Conservation (phyloP, 768 basidiomycete species). For the Xanthoconium stramineum region DNA sequence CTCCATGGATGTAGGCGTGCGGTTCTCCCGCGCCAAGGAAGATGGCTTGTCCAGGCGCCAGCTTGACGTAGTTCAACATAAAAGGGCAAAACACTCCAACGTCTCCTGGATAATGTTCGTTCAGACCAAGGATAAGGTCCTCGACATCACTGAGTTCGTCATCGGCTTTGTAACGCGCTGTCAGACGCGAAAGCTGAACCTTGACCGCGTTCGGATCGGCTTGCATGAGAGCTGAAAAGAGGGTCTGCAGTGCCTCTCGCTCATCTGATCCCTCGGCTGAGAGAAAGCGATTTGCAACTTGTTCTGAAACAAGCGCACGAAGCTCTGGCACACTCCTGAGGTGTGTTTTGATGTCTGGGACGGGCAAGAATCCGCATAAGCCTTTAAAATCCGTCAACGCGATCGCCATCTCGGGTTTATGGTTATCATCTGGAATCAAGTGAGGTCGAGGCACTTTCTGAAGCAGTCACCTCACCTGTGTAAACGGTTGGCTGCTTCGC, state of each 20-base stretch:
- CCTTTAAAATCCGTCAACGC: slow-evolving; percentile 89
- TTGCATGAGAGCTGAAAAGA: slow-evolving; percentile 86
- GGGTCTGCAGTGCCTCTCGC: slow-evolving; percentile 55
- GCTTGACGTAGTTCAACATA: slow-evolving; percentile 79
- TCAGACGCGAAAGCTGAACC: slow-evolving; percentile 52
- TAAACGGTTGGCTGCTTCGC: slow-evolving; percentile 76
- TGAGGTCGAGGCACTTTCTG: slow-evolving; percentile 3
- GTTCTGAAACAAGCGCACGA: slow-evolving; percentile 58
- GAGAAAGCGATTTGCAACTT: slow-evolving; percentile 53
- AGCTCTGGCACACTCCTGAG: slow-evolving; percentile 76
- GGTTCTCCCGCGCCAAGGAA: slow-evolving; percentile 96
- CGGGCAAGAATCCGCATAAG: slow-evolving; percentile 90
- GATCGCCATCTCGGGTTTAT: slow-evolving; percentile 99
- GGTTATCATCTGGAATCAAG: slow-evolving; percentile 73
- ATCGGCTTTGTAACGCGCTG: slow-evolving; percentile 57
- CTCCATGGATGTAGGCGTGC: slow-evolving; percentile 93
- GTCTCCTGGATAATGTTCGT: slow-evolving; percentile 84
- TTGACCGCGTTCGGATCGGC: slow-evolving; percentile 55
- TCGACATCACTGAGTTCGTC: slow-evolving; percentile 46
- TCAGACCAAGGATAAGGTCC: slow-evolving; percentile 59
- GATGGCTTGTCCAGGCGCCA: slow-evolving; percentile 84
- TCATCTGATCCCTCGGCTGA: slow-evolving; percentile 33
- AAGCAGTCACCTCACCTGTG: slow-evolving; percentile 59
- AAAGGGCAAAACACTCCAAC: slow-evolving; percentile 92
- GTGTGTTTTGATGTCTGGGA: slow-evolving; percentile 63